These are phyloP conservation scores for Amaranthus hypochondriacus DNA, from an alignment of 148 eudicot species.

Conservation along the genomic window DNA sequence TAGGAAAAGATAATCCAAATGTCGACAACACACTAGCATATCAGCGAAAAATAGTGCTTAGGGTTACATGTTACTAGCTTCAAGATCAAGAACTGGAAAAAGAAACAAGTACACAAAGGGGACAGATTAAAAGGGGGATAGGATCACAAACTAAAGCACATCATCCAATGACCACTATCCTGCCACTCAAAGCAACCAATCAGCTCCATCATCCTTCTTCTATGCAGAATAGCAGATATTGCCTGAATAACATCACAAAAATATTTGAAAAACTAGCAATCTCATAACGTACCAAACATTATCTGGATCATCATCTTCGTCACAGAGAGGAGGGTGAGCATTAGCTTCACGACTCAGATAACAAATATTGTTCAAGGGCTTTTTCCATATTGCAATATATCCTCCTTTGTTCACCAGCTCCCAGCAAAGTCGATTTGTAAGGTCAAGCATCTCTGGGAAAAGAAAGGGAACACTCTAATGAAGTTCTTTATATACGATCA, in stretches of 20 bases:
- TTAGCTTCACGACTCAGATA: constrained; percentile 66
- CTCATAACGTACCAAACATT: constrained; percentile 62
- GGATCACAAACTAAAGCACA: background rate
- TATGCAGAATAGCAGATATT: no score
- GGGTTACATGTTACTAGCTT: no score
- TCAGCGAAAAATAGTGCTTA: no score
- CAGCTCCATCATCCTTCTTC: no score
- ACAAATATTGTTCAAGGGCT: constrained; percentile 86
- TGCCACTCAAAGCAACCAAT: no score
- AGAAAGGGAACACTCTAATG: constrained; percentile 8
- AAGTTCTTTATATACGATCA: background rate
- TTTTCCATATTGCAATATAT: constrained; percentile 96
- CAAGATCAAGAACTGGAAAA: no score
- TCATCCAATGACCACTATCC: no score
- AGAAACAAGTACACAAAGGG: background rate
- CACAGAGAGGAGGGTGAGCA: constrained; percentile 73
- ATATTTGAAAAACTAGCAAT: background rate
- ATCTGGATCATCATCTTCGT: constrained; percentile 76
- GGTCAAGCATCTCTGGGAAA: constrained; percentile 75
- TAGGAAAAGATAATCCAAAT: no score
- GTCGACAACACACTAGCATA: no score
- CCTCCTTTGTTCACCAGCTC: constrained; percentile 89
- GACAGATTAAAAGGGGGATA: background rate
- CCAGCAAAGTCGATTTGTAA: constrained; percentile 89
- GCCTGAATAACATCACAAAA: no score